A percentile compares a stretch with the other conserved stretches of the same genome.
phyloP scores from a whole-genome alignment of 1,139 yeast species.

The Protomyces gravidus region DNA sequence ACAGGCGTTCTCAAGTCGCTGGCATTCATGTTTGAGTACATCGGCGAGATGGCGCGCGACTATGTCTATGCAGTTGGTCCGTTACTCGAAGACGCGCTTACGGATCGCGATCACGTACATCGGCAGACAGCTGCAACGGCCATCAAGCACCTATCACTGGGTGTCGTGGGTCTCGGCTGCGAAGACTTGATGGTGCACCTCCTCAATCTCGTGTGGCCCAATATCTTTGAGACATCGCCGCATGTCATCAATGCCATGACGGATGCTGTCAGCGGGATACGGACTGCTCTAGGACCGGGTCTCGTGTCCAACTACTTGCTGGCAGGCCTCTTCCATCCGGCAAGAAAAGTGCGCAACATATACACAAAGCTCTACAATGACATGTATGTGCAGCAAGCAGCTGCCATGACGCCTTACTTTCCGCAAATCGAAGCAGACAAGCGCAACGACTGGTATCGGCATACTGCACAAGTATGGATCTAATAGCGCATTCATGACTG shows the following conservation, averaged over 20 bases:
- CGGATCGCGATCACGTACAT: conserved; percentile 87
- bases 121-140: conserved; percentile 94
- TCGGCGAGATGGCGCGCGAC: conserved; percentile 76
- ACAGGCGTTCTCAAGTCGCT: conserved; percentile 91
- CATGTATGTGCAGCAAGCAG: conserved; percentile 69
- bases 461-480: conserved; percentile 23
- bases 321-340: conserved; percentile 70
- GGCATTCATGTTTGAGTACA: conserved; percentile 90
- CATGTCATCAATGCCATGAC: conserved; percentile 81
- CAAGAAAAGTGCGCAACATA: conserved; percentile 73
- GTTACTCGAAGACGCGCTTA: conserved; percentile 79
- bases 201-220: conserved; percentile 67
- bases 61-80: conserved; percentile 80
- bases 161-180: conserved; percentile 68
- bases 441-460: conserved; percentile 19
- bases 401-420: conserved; percentile 75
- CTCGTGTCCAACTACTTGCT: conserved; percentile 61
- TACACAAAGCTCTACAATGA: conserved; percentile 82
- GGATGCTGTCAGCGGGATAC: conserved; percentile 73
- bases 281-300: conserved; percentile 74
- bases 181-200: conserved; percentile 72
- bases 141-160: conserved; percentile 73
- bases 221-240: conserved; percentile 49
- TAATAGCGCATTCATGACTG: no score
- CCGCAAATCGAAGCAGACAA: conserved; percentile 52